Conservation (phyloP, 2,329 filamentous ascomycete species). For the Cucurbitaria berberidis region DNA sequence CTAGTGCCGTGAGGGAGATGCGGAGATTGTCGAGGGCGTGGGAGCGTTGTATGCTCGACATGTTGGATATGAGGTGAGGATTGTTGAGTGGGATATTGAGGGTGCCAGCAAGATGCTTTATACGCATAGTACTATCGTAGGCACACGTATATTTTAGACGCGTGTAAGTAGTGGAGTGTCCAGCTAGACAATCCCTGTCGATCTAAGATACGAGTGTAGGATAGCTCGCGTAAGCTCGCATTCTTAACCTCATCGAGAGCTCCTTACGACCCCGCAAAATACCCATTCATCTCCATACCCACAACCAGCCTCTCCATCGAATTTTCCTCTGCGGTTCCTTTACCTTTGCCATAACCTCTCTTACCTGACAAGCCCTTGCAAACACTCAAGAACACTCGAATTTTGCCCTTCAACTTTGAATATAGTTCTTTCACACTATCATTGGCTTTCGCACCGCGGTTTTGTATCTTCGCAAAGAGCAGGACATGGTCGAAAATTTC, state of each 20-base stretch:
- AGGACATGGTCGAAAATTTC: constrained; percentile 78
- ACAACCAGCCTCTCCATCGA: constrained; percentile 72
- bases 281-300: constrained; percentile 73
- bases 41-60: constrained; percentile 2
- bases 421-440: constrained; percentile 61
- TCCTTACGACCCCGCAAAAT: constrained; percentile 55
- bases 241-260: background rate
- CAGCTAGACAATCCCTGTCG: background rate
- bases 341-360: constrained; percentile 52
- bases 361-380: constrained; percentile 72
- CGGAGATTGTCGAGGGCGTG: constrained; percentile 28
- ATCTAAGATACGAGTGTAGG: background rate
- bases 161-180: background rate
- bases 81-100: background rate
- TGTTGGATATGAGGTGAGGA: background rate
- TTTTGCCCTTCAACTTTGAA: constrained; percentile 70
- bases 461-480: constrained; percentile 59
- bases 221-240: background rate
- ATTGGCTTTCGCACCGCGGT: constrained; percentile 17
- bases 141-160: background rate
- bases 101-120: background rate
- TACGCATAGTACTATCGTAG: background rate
- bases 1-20: constrained; percentile 25
- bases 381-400: constrained; percentile 75
- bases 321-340: constrained; percentile 56